Evolutionary conservation across 352 stramenopile genomes (phyloP).

Genomic region (Pythium dissimile): DNA sequence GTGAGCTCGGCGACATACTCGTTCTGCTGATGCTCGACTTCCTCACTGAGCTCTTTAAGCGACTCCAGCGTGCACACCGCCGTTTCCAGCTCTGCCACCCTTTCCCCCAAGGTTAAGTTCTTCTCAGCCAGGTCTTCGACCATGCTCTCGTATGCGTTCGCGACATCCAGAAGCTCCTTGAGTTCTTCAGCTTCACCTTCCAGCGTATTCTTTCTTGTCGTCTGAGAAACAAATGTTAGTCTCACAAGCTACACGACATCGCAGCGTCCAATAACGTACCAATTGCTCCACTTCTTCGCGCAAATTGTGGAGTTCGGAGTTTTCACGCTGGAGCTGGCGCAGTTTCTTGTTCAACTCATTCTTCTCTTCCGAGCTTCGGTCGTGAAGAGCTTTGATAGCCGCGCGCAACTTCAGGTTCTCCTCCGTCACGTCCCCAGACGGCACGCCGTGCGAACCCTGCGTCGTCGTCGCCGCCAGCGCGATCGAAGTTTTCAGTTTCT

Average conservation of each 20-base stretch:
- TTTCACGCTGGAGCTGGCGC: slow-evolving; percentile 69
- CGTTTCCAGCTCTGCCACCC: slow-evolving; percentile 70
- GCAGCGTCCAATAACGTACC: slow-evolving; percentile 26
- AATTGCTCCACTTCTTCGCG: slow-evolving; percentile 73
- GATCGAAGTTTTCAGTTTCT: slow-evolving; percentile 67
- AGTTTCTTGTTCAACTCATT: slow-evolving; percentile 78
- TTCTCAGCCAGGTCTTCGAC: slow-evolving; percentile 88
- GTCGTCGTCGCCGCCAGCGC: slow-evolving; percentile 42
- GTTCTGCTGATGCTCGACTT: slow-evolving; percentile 87
- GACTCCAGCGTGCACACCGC: slow-evolving; percentile 73
- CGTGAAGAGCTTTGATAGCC: slow-evolving; percentile 80
- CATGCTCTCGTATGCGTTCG: slow-evolving; percentile 86
- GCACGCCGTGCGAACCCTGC: slow-evolving; percentile 32
- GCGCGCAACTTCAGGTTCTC: slow-evolving; percentile 84
- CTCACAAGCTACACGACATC: background rate
- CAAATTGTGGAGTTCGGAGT: slow-evolving; percentile 53
- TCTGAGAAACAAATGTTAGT: slow-evolving; percentile 21
- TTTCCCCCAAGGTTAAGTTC: slow-evolving; percentile 80
- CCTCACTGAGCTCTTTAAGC: slow-evolving; percentile 80
- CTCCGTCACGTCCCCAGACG: slow-evolving; percentile 43
- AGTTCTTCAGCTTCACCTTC: slow-evolving; percentile 77
- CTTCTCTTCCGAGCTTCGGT: slow-evolving; percentile 77
- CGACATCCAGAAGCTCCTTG: slow-evolving; percentile 83
- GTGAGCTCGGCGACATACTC: slow-evolving; percentile 79
- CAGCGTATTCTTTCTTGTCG: slow-evolving; percentile 46